These are phyloP conservation scores for Fusarium duplospermum DNA, from an alignment of 2,329 filamentous ascomycete species.

Conservation along the genomic window DNA sequence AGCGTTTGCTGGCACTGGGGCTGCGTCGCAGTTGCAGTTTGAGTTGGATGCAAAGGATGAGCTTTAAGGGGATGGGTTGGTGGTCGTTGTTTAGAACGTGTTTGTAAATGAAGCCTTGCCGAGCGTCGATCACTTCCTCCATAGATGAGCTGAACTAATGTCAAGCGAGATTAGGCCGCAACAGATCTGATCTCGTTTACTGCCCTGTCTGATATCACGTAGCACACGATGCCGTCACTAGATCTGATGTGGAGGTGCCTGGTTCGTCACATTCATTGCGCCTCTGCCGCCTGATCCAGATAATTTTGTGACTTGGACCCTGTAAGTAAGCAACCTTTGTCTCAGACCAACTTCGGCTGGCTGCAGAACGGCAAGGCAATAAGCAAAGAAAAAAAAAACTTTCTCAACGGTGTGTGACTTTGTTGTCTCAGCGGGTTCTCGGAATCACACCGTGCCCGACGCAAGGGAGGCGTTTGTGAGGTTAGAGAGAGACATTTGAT, in stretches of 20 bases:
- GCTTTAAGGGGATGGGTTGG: slow-evolving; percentile 22
- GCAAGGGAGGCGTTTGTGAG: background rate
- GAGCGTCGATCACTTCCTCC: background rate
- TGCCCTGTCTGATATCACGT: background rate
- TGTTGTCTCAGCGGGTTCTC: background rate
- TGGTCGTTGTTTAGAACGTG: background rate
- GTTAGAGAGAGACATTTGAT: background rate
- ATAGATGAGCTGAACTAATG: background rate
- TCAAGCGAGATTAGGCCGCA: background rate
- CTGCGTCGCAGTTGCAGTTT: slow-evolving; percentile 41
- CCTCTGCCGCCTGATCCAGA: background rate
- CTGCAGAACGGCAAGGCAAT: background rate
- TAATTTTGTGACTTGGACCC: background rate
- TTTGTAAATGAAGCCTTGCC: background rate
- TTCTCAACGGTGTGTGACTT: background rate
- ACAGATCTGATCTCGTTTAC: background rate
- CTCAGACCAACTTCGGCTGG: slow-evolving; percentile 1
- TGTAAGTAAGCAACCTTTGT: background rate
- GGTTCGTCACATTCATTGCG: background rate
- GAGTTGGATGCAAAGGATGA: slow-evolving; percentile 46
- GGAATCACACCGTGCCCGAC: background rate
- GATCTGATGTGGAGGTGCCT: background rate
- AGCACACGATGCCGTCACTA: background rate
- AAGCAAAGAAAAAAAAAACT: background rate
- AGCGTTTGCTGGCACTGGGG: slow-evolving; percentile 42